These are phyloP conservation scores for Choanephora cucurbitarum DNA, from an alignment of 371 early-diverging fungal genomes.

Conservation along the genomic window DNA sequence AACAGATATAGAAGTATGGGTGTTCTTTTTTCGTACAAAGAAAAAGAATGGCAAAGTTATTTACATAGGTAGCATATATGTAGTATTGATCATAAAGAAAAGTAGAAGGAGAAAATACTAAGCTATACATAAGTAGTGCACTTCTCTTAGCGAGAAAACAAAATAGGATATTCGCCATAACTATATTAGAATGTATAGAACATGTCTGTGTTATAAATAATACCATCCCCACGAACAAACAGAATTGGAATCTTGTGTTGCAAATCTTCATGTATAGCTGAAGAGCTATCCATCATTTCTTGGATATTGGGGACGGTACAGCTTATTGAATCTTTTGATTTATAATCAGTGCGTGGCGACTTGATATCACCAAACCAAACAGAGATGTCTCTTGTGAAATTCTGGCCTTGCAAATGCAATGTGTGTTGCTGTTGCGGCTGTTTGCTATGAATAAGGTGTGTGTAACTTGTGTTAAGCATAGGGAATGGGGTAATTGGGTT, in stretches of 20 bases:
- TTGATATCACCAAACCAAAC: slow-evolving; percentile 73
- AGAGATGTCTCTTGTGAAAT: slow-evolving; percentile 64
- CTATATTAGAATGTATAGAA: slow-evolving; percentile 24
- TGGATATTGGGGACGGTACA: slow-evolving; percentile 47
- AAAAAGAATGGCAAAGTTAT: too few relatives aligned
- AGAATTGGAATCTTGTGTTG: slow-evolving; percentile 23
- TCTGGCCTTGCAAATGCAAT: slow-evolving; percentile 59
- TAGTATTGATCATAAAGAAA: too few relatives aligned
- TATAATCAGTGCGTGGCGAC: slow-evolving; percentile 55
- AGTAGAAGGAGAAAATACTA: too few relatives aligned
- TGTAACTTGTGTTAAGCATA: slow-evolving; percentile 12
- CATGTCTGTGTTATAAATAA: slow-evolving; percentile 26
- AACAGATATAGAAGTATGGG: too few relatives aligned
- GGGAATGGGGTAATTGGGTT: slow-evolving; percentile 41
- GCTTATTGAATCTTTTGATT: slow-evolving; percentile 50
- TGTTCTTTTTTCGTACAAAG: too few relatives aligned
- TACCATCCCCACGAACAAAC: slow-evolving; percentile 28
- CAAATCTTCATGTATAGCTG: slow-evolving; percentile 15
- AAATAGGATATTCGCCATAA: too few relatives aligned
- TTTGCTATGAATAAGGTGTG: slow-evolving; percentile 5
- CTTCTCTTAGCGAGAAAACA: too few relatives aligned
- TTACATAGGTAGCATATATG: too few relatives aligned
- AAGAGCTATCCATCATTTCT: slow-evolving; percentile 24
- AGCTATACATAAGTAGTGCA: too few relatives aligned
- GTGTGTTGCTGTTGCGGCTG: slow-evolving; percentile 3